Percentiles rank a stretch among this genome's conserved stretches.
Evolutionary conservation across 23 red algal species (phyloP).

Genomic region (Gracilaria domingensis): DNA sequence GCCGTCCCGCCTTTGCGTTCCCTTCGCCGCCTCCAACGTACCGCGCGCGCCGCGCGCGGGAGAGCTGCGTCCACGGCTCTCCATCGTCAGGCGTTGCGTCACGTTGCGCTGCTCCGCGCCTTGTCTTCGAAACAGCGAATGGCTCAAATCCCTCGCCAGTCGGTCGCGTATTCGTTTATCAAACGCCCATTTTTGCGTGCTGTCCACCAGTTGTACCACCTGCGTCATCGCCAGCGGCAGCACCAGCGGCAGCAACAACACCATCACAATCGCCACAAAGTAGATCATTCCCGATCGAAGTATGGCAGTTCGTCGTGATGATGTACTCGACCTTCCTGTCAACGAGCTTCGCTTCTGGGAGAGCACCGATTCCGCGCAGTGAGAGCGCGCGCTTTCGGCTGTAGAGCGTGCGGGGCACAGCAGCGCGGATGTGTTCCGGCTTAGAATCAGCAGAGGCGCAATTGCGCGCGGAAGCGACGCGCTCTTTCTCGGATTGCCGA

Average conservation of each 20-base stretch:
- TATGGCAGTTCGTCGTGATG: not conserved
- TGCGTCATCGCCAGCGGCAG: conserved; percentile 1
- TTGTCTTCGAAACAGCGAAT: not conserved
- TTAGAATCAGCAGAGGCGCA: not conserved
- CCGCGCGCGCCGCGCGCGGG: too few relatives aligned
- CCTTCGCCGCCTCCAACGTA: too few relatives aligned
- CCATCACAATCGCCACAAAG: not conserved
- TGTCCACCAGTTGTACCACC: not conserved
- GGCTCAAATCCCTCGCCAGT: not conserved
- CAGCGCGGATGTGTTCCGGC: not conserved
- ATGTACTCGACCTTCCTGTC: not conserved
- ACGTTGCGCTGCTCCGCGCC: not conserved
- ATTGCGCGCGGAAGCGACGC: not conserved
- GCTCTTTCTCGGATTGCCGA: conserved; percentile 22
- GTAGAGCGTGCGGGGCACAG: not conserved
- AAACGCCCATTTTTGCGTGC: conserved; percentile 21
- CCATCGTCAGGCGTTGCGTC: too few relatives aligned
- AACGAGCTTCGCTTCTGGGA: not conserved
- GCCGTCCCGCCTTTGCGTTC: too few relatives aligned
- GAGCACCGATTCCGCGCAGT: not conserved
- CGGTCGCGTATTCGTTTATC: not conserved
- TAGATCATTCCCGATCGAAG: not conserved
- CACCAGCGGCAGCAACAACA: not conserved
- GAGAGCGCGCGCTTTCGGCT: not conserved
- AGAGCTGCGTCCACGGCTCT: too few relatives aligned